A percentile compares a stretch with the other conserved stretches of the same genome.
phyloP scores from a whole-genome alignment of 2,329 filamentous ascomycete genomes.

The Teratosphaeria pseudoeucalypti region DNA sequence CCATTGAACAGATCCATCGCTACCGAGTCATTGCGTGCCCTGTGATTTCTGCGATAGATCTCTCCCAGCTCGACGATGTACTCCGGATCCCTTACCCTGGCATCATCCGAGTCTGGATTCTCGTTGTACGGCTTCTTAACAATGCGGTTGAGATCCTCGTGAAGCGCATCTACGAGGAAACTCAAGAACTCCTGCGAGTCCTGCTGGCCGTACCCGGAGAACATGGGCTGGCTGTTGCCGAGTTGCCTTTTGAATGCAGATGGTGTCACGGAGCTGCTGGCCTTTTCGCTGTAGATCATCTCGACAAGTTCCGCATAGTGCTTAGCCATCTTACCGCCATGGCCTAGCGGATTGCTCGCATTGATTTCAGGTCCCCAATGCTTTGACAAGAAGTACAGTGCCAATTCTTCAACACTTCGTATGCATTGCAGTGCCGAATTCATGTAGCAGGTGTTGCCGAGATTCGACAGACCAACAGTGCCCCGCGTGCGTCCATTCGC shows the following conservation, averaged over 20 bases:
- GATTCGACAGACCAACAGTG: constrained; percentile 72
- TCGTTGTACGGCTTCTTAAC: constrained; percentile 95
- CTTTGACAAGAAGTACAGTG: constrained; percentile 71
- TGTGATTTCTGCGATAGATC: constrained; percentile 84
- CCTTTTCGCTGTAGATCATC: constrained; percentile 64
- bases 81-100: constrained; percentile 74
- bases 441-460: constrained; percentile 99
- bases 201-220: constrained; percentile 91
- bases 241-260: constrained; percentile 73
- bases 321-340: constrained; percentile 76
- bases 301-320: constrained; percentile 68
- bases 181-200: constrained; percentile 96
- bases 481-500: constrained; percentile 62
- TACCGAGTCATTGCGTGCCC: constrained; percentile 84
- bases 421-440: constrained; percentile 95
- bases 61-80: constrained; percentile 78
- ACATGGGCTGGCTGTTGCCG: constrained; percentile 70
- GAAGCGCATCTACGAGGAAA: constrained; percentile 85
- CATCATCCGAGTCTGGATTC: constrained; percentile 94
- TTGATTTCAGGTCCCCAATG: constrained; percentile 76
- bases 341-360: constrained; percentile 70
- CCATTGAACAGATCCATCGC: constrained; percentile 93
- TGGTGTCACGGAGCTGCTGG: constrained; percentile 61
- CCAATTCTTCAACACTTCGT: constrained; percentile 84
- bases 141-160: constrained; percentile 90